These are phyloP conservation scores for Salinomyces thailandicus DNA, from an alignment of 2,329 filamentous ascomycete genomes.

Conservation along the genomic window DNA sequence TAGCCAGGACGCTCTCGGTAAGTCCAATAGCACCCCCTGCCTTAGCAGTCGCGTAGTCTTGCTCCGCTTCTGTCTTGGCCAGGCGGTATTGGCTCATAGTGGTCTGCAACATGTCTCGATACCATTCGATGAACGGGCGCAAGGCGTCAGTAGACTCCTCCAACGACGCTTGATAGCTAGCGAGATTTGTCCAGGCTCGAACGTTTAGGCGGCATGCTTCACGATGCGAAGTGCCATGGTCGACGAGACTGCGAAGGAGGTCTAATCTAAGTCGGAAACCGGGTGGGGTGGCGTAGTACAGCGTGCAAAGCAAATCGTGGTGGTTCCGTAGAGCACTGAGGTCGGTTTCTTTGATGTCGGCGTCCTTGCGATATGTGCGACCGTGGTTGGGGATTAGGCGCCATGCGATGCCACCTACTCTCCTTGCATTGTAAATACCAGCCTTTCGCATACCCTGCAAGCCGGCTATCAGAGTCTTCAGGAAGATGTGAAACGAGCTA, in stretches of 20 bases:
- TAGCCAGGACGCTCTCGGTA: conserved; percentile 38
- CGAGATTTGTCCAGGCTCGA: conserved; percentile 47
- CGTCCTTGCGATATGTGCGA: conserved; percentile 49
- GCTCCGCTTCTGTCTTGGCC: conserved; percentile 48
- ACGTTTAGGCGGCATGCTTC: conserved; percentile 51
- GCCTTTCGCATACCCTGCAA: conserved; percentile 36
- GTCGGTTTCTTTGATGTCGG: conserved; percentile 41
- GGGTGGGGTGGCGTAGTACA: conserved; percentile 48
- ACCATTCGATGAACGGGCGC: conserved; percentile 44
- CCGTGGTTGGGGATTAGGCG: conserved; percentile 51
- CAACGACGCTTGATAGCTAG: conserved; percentile 46
- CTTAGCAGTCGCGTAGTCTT: conserved; percentile 34
- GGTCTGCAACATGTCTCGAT: conserved; percentile 42
- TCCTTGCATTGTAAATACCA: conserved; percentile 40
- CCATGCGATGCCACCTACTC: conserved; percentile 45
- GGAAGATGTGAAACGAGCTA: conserved; percentile 47
- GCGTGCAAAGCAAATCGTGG: conserved; percentile 49
- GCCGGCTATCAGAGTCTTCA: conserved; percentile 46
- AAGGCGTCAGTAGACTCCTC: conserved; percentile 37
- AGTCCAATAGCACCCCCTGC: conserved; percentile 30
- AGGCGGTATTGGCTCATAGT: conserved; percentile 45
- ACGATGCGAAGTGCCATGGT: conserved; percentile 46
- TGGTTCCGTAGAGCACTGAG: conserved; percentile 51
- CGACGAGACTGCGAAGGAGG: conserved; percentile 44
- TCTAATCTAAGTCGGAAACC: conserved; percentile 43